Evolutionary conservation across 2,329 filamentous ascomycete species (phyloP), one percentile per base, ranked within the genome.

Genomic region (Pestalotiopsis sp.): DNA sequence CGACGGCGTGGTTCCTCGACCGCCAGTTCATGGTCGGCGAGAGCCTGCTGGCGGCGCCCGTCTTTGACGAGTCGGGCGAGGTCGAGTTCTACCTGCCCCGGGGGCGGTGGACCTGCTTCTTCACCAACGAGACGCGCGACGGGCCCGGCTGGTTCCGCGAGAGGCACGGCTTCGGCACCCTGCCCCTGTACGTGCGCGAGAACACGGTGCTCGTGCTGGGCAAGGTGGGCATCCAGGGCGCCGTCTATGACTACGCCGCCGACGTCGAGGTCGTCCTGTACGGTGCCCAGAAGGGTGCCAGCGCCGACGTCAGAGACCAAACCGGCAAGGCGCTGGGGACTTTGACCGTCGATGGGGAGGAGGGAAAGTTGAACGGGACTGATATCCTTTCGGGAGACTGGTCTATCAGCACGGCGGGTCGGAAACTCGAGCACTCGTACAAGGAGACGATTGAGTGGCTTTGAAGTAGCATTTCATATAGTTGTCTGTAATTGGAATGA

Each of bases 11-110:
- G 86, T 84, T 82, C 64, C 82, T 92, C 59, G 91, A 94, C 76
- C 86, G 88, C 39, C 89, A 93, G 76, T 93, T 92, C 78, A 91
- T 93, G 87, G 81, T 93, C n/a, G 91, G 91, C 2, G 83, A 84
- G 17, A 84, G 83, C 64, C 77, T 93, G 40, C 79, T 93, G 7
- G 88, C 89, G 0, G 85, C 82, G 4, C 85, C 85, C 20, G 88
- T 94, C 4, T 94, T 94, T 74, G 91, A 91, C 5, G 89, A 91
- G 75, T 82, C 83, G 1, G 89, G 88, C 0, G 84, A 85, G 44
- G 89, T 90, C 0, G 86, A 90, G 67, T 91, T 92, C 75, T 93
- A 93, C 76, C 80, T 91, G 17, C 80, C 86, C 70, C 71, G 75
- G 73, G 80, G 85, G 65, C 76, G 74, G 73, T 83, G 85, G 85